Percentiles rank a stretch among this genome's conserved stretches.
phyloP scores from a whole-genome alignment of 2,329 filamentous ascomycete genomes.

The Calonectria honghensis region DNA sequence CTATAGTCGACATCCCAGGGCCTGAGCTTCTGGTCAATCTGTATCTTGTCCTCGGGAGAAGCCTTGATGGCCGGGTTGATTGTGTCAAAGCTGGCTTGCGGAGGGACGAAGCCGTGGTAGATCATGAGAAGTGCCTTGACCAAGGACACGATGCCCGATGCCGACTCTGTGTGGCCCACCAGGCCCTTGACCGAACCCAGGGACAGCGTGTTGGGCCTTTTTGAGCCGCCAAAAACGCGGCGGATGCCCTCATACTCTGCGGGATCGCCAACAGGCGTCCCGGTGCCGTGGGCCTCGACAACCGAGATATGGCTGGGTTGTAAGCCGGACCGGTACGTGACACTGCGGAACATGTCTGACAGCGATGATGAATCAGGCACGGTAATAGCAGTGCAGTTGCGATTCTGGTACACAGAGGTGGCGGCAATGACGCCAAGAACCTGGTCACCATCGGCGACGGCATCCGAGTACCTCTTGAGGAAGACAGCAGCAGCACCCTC shows the following conservation, averaged over 20 bases:
- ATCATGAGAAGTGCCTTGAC: conserved; percentile 70
- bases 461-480: conserved; percentile 68
- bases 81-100: conserved; percentile 58
- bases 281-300: conserved; percentile 71
- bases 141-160: conserved; percentile 66
- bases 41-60: not conserved
- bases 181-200: conserved; percentile 54
- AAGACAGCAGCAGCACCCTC: conserved; percentile 68
- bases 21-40: not conserved
- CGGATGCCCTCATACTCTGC: conserved; percentile 60
- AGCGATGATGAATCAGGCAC: conserved; percentile 17
- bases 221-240: conserved; percentile 11
- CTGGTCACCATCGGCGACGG: conserved; percentile 67
- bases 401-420: conserved; percentile 65
- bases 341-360: conserved; percentile 1
- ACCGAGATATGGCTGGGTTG: conserved; percentile 57
- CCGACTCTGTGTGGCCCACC: conserved; percentile 53
- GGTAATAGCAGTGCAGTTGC: conserved; percentile 54
- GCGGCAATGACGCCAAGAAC: conserved; percentile 63
- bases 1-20: conserved; percentile 45
- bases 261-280: conserved; percentile 71
- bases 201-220: conserved; percentile 30
- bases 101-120: conserved; percentile 51
- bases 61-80: conserved; percentile 54
- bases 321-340: conserved; percentile 58